phyloP scores from a whole-genome alignment of 345 rosid species.

The Lumnitzera littorea region DNA sequence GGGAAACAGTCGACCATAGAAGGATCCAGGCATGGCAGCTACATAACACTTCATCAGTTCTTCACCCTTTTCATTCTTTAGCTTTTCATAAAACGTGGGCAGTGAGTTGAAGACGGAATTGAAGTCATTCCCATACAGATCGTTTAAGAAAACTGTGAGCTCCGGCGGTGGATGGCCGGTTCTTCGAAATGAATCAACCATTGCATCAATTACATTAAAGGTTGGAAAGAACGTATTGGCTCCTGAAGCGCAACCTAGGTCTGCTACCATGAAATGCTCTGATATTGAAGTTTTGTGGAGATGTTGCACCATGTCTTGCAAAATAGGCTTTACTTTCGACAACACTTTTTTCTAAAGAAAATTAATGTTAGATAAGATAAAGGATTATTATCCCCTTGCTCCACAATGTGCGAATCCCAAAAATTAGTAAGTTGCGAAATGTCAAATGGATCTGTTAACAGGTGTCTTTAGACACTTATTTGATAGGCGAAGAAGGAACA shows the following conservation, averaged over 20 bases:
- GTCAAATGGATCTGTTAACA: too few relatives aligned
- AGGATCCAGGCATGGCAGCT: conserved; percentile 5
- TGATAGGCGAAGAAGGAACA: too few relatives aligned
- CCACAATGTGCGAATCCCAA: too few relatives aligned
- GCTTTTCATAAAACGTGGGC: not conserved
- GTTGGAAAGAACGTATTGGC: not conserved
- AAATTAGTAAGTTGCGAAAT: too few relatives aligned
- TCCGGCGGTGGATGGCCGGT: not conserved
- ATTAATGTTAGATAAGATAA: too few relatives aligned
- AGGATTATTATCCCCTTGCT: too few relatives aligned
- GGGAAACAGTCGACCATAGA: conserved; percentile 5
- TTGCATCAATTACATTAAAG: not conserved
- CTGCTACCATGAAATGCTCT: conserved; percentile 2
- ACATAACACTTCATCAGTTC: not conserved
- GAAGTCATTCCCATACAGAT: conserved; percentile 8
- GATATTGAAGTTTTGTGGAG: not conserved
- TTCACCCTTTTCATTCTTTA: not conserved
- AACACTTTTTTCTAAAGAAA: not conserved
- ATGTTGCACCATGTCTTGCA: not conserved
- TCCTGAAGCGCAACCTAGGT: conserved; percentile 12
- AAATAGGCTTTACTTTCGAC: not conserved
- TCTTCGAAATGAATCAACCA: not conserved
- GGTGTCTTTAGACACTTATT: too few relatives aligned
- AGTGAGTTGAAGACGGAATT: conserved; percentile 3
- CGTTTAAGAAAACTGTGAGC: conserved; percentile 5